Evolutionary conservation across 805 yeast species (phyloP).

Genomic region (Sungouiozyma ichnusensis): DNA sequence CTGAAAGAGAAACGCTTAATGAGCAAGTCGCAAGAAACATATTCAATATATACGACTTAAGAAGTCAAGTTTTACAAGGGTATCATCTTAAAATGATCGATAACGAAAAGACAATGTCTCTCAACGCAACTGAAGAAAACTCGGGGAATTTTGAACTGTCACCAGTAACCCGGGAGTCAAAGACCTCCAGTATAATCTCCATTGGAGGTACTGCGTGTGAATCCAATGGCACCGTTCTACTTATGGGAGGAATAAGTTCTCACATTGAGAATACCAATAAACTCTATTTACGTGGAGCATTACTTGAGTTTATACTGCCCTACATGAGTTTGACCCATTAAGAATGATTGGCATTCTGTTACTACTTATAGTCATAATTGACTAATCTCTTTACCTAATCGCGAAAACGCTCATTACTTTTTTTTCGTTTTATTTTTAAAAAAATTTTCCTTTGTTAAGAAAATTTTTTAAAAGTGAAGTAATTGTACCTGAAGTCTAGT

Average conservation of each 20-base stretch:
- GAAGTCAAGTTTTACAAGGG: conserved; percentile 15
- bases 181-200: conserved; percentile 2
- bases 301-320: conserved; percentile 22
- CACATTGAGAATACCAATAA: conserved; percentile 7
- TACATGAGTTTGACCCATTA: conserved; percentile 17
- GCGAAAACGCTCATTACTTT: neutral
- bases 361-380: neutral
- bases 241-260: conserved; percentile 23
- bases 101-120: neutral
- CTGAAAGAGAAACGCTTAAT: conserved; percentile 1
- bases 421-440: neutral
- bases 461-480: neutral
- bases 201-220: conserved; percentile 12
- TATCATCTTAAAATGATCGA: neutral
- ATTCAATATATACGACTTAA: conserved; percentile 16
- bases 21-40: conserved; percentile 8
- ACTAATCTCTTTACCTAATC: neutral
- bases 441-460: neutral
- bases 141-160: neutral
- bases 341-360: neutral
- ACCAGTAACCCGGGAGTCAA: neutral
- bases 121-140: neutral
- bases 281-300: conserved; percentile 22
- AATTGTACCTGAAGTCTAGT: neutral
- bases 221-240: conserved; percentile 14